Evolutionary conservation across 495 filamentous ascomycete species (phyloP).

Genomic region (Lichenothelia convexa): DNA sequence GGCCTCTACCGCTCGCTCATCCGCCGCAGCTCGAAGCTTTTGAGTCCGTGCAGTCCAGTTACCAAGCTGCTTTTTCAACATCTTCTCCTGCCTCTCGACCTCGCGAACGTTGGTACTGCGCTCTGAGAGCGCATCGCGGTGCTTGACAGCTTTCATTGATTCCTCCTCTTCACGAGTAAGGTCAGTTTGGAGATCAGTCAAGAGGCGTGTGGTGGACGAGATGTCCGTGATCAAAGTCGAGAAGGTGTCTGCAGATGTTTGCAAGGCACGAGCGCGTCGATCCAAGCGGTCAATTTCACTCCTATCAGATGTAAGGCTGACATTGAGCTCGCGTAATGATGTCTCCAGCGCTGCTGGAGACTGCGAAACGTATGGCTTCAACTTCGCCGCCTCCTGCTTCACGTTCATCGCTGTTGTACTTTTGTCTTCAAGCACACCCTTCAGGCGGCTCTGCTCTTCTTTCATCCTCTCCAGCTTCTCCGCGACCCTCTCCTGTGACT

Average conservation of each 20-base stretch:
- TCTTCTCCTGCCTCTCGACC: slow-evolving; percentile 67
- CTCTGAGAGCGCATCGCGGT: slow-evolving; percentile 73
- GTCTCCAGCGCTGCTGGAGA: slow-evolving; percentile 66
- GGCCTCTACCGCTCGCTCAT: slow-evolving; percentile 60
- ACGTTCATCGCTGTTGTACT: slow-evolving; percentile 39
- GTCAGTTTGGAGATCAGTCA: slow-evolving; percentile 72
- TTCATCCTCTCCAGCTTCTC: slow-evolving; percentile 60
- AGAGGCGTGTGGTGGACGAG: slow-evolving; percentile 62
- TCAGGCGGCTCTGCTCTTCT: slow-evolving; percentile 50
- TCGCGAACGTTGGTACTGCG: slow-evolving; percentile 76
- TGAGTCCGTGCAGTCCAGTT: slow-evolving; percentile 76
- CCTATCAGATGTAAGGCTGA: slow-evolving; percentile 57
- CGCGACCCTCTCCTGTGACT: slow-evolving; percentile 59
- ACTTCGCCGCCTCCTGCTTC: slow-evolving; percentile 64
- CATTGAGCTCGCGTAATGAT: slow-evolving; percentile 61
- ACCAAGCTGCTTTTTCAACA: slow-evolving; percentile 65
- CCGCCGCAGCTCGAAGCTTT: slow-evolving; percentile 53
- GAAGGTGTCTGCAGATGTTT: slow-evolving; percentile 82
- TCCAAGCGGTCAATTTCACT: slow-evolving; percentile 72
- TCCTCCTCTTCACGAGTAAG: slow-evolving; percentile 83
- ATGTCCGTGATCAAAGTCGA: slow-evolving; percentile 67
- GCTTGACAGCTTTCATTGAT: slow-evolving; percentile 52
- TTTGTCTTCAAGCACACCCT: slow-evolving; percentile 59
- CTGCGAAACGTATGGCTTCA: slow-evolving; percentile 80
- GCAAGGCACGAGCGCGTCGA: slow-evolving; percentile 66